These are phyloP conservation scores for Penicillium herquei DNA, from an alignment of 495 filamentous ascomycete genomes.

Conservation along the genomic window DNA sequence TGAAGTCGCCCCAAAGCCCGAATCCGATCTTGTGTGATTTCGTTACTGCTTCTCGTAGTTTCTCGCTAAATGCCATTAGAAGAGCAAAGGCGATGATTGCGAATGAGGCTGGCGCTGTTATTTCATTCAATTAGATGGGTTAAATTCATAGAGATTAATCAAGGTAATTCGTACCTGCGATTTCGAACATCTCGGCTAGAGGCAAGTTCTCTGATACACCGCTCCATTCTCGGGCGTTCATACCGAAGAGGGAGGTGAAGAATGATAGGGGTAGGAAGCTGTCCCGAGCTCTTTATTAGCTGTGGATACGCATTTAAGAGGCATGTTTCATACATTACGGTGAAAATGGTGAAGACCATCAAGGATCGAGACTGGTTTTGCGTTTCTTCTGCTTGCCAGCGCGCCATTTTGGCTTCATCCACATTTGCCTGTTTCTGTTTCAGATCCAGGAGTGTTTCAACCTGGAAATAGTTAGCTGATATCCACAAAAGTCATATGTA, in stretches of 20 bases:
- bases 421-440: conserved; percentile 69
- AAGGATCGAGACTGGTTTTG: conserved; percentile 61
- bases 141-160: no score
- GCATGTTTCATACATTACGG: conserved; percentile 56
- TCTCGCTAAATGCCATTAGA: conserved; percentile 43
- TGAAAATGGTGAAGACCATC: conserved; percentile 71
- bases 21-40: conserved; percentile 26
- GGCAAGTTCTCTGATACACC: conserved; percentile 33
- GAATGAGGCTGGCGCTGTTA: conserved; percentile 34
- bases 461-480: conserved; percentile 31
- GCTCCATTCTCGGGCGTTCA: conserved; percentile 65
- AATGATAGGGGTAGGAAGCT: conserved; percentile 63
- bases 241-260: conserved; percentile 66
- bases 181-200: conserved; percentile 33
- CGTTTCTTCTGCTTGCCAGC: conserved; percentile 62
- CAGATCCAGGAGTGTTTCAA: conserved; percentile 65
- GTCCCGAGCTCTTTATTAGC: conserved; percentile 7
- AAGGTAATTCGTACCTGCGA: conserved; percentile 25
- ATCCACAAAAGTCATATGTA: neutral
- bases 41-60: conserved; percentile 28
- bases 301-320: conserved; percentile 5
- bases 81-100: conserved; percentile 44
- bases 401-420: conserved; percentile 63
- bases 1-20: conserved; percentile 27
- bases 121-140: neutral